Evolutionary conservation across 2,329 filamentous ascomycete genomes (phyloP), one percentile per base, ranked within the genome.

Genomic region (Zasmidium angulare): DNA sequence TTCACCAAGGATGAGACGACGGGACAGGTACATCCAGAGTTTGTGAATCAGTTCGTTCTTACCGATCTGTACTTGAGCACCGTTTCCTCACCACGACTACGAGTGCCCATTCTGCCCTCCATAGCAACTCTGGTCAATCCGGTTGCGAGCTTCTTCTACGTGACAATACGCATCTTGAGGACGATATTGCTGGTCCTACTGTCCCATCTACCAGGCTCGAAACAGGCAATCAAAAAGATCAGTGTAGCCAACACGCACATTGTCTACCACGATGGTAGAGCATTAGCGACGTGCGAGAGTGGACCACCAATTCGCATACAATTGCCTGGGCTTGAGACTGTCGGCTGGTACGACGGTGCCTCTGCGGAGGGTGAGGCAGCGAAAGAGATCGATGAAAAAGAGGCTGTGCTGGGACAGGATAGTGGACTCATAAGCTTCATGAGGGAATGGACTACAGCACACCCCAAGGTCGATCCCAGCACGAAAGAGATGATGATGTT

Each of bases 161-260:
- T 87, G 31, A 72, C 81, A 1, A 69, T 81, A 49, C 75, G 77
- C 1, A 83, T 88, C 10, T 68, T 86, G 11, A 78, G 87, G 58
- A 84, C 84, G 1, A 72, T 88, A 0, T 63, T 84, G 9, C 74
- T 89, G 26, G 81, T 87, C 6, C 60, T 88, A 2, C 71, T 86
- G 12, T 88, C 82, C 1, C 80, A 82, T 56, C 70, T 87, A 0
- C 82, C 83, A 0, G 84, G 84, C 2, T 85, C 82, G 6, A 77
- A 76, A 54, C 79, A 79, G 58, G 75, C 76, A 6, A 84, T 90
- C 68, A 88, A 84, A 67, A 86, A 82, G 67, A 89, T 89, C 56
- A 89, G 87, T 63, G 87, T 89, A 14, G 86, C 86, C 2, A 91
- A 90, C 62, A 91, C 87, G 2, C 80, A 79, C 10, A 75, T 90